Base-by-base conservation (phyloP, 805 yeast genomes). In the Saturnispora halmiae region DNA sequence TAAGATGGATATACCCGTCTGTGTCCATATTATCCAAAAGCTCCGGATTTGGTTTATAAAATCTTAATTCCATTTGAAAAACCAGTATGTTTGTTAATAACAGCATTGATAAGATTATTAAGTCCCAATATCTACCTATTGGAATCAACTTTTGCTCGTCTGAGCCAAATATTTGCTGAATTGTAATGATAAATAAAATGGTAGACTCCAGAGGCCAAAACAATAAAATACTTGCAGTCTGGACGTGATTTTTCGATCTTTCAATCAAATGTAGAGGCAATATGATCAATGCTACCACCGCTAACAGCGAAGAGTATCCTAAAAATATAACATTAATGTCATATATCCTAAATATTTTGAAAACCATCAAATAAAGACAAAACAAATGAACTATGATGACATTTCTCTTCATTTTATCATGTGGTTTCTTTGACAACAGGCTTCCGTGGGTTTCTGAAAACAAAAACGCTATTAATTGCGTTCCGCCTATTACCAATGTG, bases 261-360 rank as follows among this genome's bases (percentile, higher is more conserved):
- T 75, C 80, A 14, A 70, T 43, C 7, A 59, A 41, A 31, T 70
- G 72, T 10, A 74, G 50, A 0, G 77, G 76, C 1, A 65, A 34
- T 2, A 69, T 59, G 3, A 66, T 41, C 2, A 51, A 36, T 3
- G 48, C 14, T 4, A 57, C 32, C 1, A 51, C 44, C 7, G 47
- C 15, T 0, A 56, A 15, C 15, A 41, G 38, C 1, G 44, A 13
- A 2, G 38, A 26, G 34, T 51, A 58, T 4, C 46, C 40, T 11
- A 38, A 21, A 8, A 34, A 22, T 29, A 43, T 41, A 24, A 38
- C 47, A 35, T 29, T 19, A 13, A 3, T 36, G 26, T 6, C 21
- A 26, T 25, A 31, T 31, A 7, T 24, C 7, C 38, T 37, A 7
- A 28, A 38, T 18, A 34, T 38, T 35, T 28, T 34, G 16, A 39